Conservation (phyloP, 2,329 filamentous ascomycete species). For the Calcarisporium arbuscula region DNA sequence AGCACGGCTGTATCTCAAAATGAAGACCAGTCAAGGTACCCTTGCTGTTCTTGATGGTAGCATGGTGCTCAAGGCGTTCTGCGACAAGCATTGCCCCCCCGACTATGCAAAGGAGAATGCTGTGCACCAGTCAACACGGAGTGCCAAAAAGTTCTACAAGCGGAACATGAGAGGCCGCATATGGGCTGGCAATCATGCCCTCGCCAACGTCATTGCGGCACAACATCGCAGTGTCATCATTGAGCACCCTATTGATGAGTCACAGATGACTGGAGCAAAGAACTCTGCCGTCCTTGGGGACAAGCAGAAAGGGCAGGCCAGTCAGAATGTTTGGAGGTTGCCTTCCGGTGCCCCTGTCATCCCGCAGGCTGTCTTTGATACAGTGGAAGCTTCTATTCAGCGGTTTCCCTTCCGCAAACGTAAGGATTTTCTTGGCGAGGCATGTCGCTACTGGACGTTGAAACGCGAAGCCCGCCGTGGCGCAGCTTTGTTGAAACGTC, state of each 20-base stretch:
- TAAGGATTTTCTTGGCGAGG: slow-evolving; percentile 88
- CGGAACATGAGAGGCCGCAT: slow-evolving; percentile 80
- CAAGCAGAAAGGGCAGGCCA: slow-evolving; percentile 61
- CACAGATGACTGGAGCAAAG: slow-evolving; percentile 78
- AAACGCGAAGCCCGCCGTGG: slow-evolving; percentile 91
- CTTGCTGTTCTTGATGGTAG: slow-evolving; percentile 71
- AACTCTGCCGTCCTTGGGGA: slow-evolving; percentile 68
- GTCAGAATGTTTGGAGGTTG: slow-evolving; percentile 66
- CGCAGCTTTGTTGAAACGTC: slow-evolving; percentile 82
- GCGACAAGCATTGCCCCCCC: slow-evolving; percentile 85
- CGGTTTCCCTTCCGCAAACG: slow-evolving; percentile 76
- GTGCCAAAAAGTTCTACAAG: slow-evolving; percentile 85
- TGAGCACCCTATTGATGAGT: slow-evolving; percentile 71
- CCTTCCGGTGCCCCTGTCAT: slow-evolving; percentile 94
- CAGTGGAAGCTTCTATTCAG: slow-evolving; percentile 75
- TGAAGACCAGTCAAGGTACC: slow-evolving; percentile 85
- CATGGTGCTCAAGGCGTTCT: slow-evolving; percentile 86
- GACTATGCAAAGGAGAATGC: slow-evolving; percentile 86
- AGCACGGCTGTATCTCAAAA: slow-evolving; percentile 83
- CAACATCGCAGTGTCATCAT: slow-evolving; percentile 56
- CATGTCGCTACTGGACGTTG: slow-evolving; percentile 95
- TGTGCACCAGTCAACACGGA: slow-evolving; percentile 70
- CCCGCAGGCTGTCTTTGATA: slow-evolving; percentile 78
- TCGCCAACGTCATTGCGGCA: slow-evolving; percentile 74
- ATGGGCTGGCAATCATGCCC: slow-evolving; percentile 86